These are phyloP conservation scores for Daldinia vernicosa DNA, from an alignment of 495 filamentous ascomycete genomes.

Conservation along the genomic window DNA sequence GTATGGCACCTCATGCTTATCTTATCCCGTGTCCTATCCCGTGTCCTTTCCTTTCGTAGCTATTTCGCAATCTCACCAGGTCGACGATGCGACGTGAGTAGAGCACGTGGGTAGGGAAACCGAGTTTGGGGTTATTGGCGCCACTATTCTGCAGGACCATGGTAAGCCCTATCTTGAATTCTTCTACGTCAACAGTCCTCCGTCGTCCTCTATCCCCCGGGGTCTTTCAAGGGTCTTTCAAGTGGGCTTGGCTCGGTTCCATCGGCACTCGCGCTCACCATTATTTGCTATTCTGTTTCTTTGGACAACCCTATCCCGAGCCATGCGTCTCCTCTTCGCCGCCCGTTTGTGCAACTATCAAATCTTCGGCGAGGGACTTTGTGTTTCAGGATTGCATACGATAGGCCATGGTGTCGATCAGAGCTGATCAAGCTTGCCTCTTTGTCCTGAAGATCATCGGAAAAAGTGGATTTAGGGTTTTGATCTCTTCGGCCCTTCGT, in stretches of 20 bases:
- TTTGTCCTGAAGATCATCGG: conserved; percentile 37
- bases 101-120: conserved; percentile 54
- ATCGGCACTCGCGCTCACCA: conserved; percentile 36
- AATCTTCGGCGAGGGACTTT: conserved; percentile 22
- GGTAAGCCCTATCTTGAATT: conserved; percentile 41
- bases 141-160: conserved; percentile 31
- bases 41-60: conserved; percentile 22
- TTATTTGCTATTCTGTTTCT: conserved; percentile 11
- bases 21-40: conserved; percentile 35
- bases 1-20: conserved; percentile 40
- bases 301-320: conserved; percentile 6
- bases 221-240: conserved; percentile 12
- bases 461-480: conserved; percentile 33
- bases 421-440: conserved; percentile 32
- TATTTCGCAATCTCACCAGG: conserved; percentile 69
- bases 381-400: conserved; percentile 36
- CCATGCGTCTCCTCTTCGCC: conserved; percentile 23
- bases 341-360: conserved; percentile 22
- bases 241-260: conserved; percentile 38
- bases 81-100: conserved; percentile 75
- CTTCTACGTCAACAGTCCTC: conserved; percentile 37
- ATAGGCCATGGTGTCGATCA: conserved; percentile 35
- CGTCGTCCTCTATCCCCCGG: conserved; percentile 8
- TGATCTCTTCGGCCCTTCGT: conserved; percentile 24
- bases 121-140: conserved; percentile 40